These are phyloP conservation scores for Alternaria hordeiaustralica DNA, from an alignment of 2,329 filamentous ascomycete genomes.

Conservation along the genomic window DNA sequence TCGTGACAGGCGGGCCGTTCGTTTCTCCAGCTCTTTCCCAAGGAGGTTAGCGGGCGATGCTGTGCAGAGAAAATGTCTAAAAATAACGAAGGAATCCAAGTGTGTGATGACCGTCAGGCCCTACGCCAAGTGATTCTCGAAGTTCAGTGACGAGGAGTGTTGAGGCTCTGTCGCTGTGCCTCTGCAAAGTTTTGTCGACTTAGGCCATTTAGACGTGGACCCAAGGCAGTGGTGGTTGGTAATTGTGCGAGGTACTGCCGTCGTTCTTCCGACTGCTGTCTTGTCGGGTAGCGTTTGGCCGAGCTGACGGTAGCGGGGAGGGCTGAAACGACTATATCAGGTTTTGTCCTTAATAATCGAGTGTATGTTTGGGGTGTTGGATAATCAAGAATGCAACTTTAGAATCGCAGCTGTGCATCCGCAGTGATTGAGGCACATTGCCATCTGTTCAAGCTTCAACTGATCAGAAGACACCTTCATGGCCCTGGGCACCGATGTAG, in stretches of 20 bases:
- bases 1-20: conserved; percentile 7
- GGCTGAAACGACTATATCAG: background rate
- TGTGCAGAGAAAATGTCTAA: background rate
- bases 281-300: background rate
- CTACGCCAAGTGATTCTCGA: conserved; percentile 1
- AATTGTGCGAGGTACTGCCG: conserved; percentile 2
- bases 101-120: background rate
- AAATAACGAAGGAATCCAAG: conserved; percentile 1
- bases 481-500: background rate
- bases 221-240: background rate
- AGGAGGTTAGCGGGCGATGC: background rate
- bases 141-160: conserved; percentile 1
- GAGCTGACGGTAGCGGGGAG: background rate
- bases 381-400: background rate
- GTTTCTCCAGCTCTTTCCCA: conserved; percentile 1
- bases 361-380: background rate
- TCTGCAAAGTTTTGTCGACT: background rate
- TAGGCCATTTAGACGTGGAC: background rate
- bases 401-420: background rate
- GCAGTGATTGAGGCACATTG: background rate
- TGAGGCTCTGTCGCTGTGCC: background rate
- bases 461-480: background rate
- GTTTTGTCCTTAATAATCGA: background rate
- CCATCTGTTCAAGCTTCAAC: background rate
- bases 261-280: background rate